phyloP scores from a whole-genome alignment of 176 grass and related monocot species.

The Aechmea fasciata region DNA sequence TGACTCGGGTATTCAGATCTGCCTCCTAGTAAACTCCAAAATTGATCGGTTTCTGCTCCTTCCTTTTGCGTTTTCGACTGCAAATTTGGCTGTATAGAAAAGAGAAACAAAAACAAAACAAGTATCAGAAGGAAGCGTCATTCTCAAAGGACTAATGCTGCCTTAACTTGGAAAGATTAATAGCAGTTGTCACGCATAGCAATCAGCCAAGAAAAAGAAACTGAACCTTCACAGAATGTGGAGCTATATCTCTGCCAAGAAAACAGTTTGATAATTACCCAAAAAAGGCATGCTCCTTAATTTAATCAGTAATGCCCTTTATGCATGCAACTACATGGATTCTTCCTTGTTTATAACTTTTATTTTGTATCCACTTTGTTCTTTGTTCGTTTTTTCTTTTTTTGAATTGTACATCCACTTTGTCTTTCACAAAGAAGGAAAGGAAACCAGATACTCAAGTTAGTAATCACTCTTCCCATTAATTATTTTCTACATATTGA shows the following conservation, averaged over 20 bases:
- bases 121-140: neutral
- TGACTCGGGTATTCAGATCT: conserved; percentile 82
- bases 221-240: neutral
- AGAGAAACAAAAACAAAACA: conserved; percentile 14
- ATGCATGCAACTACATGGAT: no score
- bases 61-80: conserved; percentile 78
- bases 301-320: no score
- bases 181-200: neutral
- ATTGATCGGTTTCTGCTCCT: conserved; percentile 81
- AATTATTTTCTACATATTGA: neutral
- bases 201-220: neutral
- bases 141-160: neutral
- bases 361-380: no score
- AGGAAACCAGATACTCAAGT: neutral
- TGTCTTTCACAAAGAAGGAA: no score
- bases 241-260: no score
- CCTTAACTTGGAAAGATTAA: neutral
- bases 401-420: no score
- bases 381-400: no score
- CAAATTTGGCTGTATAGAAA: conserved; percentile 54
- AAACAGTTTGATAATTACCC: no score
- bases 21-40: conserved; percentile 77
- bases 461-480: neutral
- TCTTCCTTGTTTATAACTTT: no score
- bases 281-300: no score